Evolutionary conservation across 2,329 filamentous ascomycete species (phyloP).

Genomic region (Karstenula rhodostoma): DNA sequence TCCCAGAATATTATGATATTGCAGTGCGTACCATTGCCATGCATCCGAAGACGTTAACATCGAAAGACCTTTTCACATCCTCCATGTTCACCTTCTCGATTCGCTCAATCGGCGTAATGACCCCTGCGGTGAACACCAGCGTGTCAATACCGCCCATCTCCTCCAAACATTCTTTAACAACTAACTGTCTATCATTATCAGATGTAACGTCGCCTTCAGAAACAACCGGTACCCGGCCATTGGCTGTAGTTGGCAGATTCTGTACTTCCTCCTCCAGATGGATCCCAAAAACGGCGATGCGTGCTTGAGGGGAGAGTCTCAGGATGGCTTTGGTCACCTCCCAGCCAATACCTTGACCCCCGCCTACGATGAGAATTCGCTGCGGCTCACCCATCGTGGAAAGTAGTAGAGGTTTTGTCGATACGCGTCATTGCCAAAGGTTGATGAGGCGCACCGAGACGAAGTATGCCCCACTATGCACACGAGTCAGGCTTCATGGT

Average conservation of each 20-base stretch:
- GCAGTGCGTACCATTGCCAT: constrained; percentile 31
- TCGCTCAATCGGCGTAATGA: constrained; percentile 33
- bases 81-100: constrained; percentile 30
- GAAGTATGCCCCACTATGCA: background rate
- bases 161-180: constrained; percentile 24
- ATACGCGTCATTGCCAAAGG: background rate
- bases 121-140: constrained; percentile 33
- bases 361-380: constrained; percentile 35
- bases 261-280: constrained; percentile 9
- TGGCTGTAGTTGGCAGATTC: background rate
- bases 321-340: constrained; percentile 27
- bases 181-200: constrained; percentile 12
- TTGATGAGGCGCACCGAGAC: background rate
- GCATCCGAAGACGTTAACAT: constrained; percentile 37
- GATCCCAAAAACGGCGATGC: constrained; percentile 20
- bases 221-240: constrained; percentile 10
- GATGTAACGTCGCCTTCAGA: constrained; percentile 21
- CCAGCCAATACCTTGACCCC: constrained; percentile 34
- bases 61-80: constrained; percentile 28
- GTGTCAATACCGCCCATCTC: constrained; percentile 31
- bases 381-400: constrained; percentile 15
- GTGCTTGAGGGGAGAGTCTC: constrained; percentile 7
- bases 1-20: background rate
- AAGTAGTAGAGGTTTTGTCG: too few relatives aligned
- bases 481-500: background rate